Percentiles rank a stretch among this genome's conserved stretches.
These are phyloP conservation scores for Cercospora citrullina DNA, from an alignment of 2,329 filamentous ascomycete species.

Conservation along the genomic window DNA sequence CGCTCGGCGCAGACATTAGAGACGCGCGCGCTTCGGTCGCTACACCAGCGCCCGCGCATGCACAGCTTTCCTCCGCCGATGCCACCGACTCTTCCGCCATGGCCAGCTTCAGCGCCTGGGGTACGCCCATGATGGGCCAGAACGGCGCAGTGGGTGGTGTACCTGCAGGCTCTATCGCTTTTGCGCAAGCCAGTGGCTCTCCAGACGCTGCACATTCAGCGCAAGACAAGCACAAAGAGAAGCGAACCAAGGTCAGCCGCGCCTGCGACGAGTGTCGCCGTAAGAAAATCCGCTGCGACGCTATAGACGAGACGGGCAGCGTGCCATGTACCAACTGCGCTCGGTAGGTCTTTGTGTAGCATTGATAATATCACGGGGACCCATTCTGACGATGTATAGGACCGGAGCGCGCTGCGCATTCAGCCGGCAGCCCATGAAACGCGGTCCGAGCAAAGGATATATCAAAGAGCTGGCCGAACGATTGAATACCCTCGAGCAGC, in stretches of 20 bases:
- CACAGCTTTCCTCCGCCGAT: conserved; percentile 1
- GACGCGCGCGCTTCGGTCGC: neutral
- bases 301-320: conserved; percentile 69
- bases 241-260: conserved; percentile 81
- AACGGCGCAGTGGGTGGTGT: conserved; percentile 15
- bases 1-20: conserved; percentile 2
- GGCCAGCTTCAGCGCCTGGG: conserved; percentile 26
- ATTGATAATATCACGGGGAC: neutral
- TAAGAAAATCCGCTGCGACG: conserved; percentile 88
- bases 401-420: conserved; percentile 78
- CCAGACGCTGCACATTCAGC: conserved; percentile 22
- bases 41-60: neutral
- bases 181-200: conserved; percentile 27
- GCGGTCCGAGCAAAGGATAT: conserved; percentile 85
- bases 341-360: conserved; percentile 5
- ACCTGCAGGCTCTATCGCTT: conserved; percentile 27
- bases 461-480: conserved; percentile 90
- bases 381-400: neutral
- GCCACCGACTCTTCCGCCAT: conserved; percentile 8
- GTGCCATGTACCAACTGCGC: conserved; percentile 76
- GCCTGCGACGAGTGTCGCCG: conserved; percentile 87
- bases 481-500: conserved; percentile 77
- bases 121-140: conserved; percentile 13
- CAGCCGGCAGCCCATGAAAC: conserved; percentile 77
- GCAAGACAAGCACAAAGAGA: conserved; percentile 43